These are phyloP conservation scores for Nicotiana rustica DNA, from an alignment of 305 asterid species.

Conservation along the genomic window DNA sequence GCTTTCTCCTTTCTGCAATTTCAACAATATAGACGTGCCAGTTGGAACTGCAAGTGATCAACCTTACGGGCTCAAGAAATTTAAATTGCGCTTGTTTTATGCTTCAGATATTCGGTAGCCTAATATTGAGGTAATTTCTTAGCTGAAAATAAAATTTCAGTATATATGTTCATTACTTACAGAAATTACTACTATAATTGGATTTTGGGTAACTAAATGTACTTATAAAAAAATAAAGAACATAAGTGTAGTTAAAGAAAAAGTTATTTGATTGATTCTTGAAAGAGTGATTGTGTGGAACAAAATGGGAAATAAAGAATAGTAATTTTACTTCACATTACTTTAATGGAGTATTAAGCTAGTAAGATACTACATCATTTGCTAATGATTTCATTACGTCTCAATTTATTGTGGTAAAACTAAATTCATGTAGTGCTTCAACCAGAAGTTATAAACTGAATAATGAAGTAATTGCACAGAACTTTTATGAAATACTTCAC, in stretches of 20 bases:
- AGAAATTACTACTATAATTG: neutral
- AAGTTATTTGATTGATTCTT: neutral
- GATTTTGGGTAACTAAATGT: too few relatives aligned
- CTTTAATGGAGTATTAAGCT: too few relatives aligned
- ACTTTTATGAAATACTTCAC: neutral
- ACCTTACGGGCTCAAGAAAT: constrained; percentile 79
- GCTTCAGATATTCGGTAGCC: constrained; percentile 76
- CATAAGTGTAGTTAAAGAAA: too few relatives aligned
- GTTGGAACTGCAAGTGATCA: constrained; percentile 98
- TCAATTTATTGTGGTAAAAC: neutral
- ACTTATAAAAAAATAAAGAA: too few relatives aligned
- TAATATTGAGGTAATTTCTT: constrained; percentile 60
- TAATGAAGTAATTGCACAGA: neutral
- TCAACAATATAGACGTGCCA: constrained; percentile 90
- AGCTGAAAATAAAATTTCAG: neutral
- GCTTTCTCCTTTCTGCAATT: constrained; percentile 76
- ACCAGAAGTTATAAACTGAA: neutral
- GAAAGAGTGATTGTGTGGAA: neutral
- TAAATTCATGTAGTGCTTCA: neutral
- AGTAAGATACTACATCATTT: neutral
- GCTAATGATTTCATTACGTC: neutral
- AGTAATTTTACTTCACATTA: too few relatives aligned
- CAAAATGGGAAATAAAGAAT: neutral
- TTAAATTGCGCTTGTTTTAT: constrained; percentile 76
- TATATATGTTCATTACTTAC: neutral